Percentiles rank a stretch among this genome's conserved stretches.
Conservation (phyloP, 441 rosid genomes). For the Bruguiera hainesii region DNA sequence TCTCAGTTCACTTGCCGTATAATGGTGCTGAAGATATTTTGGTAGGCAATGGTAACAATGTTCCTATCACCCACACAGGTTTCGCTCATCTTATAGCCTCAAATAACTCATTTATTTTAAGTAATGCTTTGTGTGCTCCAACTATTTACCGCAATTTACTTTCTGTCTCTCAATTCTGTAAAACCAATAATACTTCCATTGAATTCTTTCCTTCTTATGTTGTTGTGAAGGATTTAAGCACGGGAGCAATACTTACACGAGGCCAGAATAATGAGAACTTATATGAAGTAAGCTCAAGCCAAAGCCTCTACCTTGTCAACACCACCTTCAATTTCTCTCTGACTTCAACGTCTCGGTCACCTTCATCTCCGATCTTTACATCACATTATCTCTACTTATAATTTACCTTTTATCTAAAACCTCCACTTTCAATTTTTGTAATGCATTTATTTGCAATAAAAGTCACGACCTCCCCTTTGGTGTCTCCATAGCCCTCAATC, state of each 20-base stretch:
- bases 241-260: background rate
- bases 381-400: background rate
- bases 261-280: background rate
- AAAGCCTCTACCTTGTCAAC: no score
- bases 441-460: background rate
- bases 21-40: background rate
- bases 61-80: constrained; percentile 3
- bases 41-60: background rate
- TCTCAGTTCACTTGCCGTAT: background rate
- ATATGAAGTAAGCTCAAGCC: no score
- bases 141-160: background rate
- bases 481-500: background rate
- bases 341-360: background rate
- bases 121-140: background rate
- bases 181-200: background rate
- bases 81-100: background rate
- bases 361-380: background rate
- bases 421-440: background rate
- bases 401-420: background rate
- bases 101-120: background rate
- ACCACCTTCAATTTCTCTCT: background rate
- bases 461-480: background rate
- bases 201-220: background rate
- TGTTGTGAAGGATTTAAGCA: constrained; percentile 3
- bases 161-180: background rate